phyloP scores from a whole-genome alignment of 495 filamentous ascomycete genomes.

The Symbiotaphrina buchneri region DNA sequence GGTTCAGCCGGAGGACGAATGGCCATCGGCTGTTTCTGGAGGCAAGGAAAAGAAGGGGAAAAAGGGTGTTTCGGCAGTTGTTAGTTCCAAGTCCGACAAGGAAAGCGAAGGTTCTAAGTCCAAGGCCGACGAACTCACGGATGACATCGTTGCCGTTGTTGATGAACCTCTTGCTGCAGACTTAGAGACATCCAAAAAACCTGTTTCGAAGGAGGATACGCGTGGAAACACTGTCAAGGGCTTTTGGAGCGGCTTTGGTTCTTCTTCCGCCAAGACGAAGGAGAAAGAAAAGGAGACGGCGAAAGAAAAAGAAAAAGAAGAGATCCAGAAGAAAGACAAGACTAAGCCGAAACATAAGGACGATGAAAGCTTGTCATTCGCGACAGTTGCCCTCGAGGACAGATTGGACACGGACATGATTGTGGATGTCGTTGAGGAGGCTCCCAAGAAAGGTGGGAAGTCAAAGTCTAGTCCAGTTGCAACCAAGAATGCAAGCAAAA shows the following conservation, averaged over 20 bases:
- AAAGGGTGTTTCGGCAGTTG: conserved; percentile 1
- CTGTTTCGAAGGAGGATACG: background rate
- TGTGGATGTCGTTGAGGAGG: conserved; percentile 1
- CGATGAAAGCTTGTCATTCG: background rate
- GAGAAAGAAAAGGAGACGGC: background rate
- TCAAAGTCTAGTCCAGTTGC: background rate
- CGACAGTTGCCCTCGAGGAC: background rate
- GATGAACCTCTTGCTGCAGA: background rate
- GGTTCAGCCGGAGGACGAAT: conserved; percentile 1
- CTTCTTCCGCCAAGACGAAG: conserved; percentile 3
- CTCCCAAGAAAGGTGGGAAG: background rate
- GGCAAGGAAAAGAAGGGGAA: conserved; percentile 2
- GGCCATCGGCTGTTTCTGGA: background rate
- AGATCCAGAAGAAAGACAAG: background rate
- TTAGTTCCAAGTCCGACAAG: background rate
- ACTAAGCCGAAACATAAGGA: conserved; percentile 4
- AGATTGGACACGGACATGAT: background rate
- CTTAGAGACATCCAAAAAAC: background rate
- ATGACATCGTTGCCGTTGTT: conserved; percentile 1
- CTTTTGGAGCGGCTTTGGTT: conserved; percentile 3
- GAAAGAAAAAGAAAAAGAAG: background rate
- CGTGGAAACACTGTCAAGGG: conserved; percentile 2
- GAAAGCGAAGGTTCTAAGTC: background rate
- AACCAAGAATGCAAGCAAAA: background rate
- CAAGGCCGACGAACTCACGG: background rate